Conservation (phyloP, 106 monocot genomes). For the Chionographis japonica region DNA sequence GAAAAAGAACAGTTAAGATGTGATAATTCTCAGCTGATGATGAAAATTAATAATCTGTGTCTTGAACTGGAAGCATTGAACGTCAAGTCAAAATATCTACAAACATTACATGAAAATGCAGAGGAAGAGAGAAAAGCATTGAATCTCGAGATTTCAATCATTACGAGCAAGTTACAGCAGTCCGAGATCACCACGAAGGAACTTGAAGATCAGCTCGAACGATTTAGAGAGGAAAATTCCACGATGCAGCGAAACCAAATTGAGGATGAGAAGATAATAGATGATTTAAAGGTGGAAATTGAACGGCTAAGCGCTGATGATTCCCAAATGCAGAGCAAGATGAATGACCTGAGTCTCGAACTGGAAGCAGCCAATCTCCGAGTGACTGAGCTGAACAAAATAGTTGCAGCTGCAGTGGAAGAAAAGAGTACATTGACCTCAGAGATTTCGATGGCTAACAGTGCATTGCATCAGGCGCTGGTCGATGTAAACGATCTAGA, state of each 20-base stretch:
- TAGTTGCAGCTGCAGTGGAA: conserved; percentile 12
- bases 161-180: conserved; percentile 16
- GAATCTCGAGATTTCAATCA: conserved; percentile 10
- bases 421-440: conserved; percentile 19
- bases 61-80: conserved; percentile 15
- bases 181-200: conserved; percentile 12
- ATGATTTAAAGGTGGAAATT: conserved; percentile 21
- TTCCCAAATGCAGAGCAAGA: conserved; percentile 11
- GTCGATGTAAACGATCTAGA: conserved; percentile 10
- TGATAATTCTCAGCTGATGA: conserved; percentile 19
- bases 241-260: conserved; percentile 14
- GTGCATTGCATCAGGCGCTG: conserved; percentile 12
- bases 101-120: conserved; percentile 6
- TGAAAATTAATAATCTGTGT: conserved; percentile 15
- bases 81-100: conserved; percentile 7
- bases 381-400: conserved; percentile 13
- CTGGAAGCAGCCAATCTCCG: conserved; percentile 14
- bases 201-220: conserved; percentile 14
- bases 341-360: conserved; percentile 23
- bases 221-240: conserved; percentile 25
- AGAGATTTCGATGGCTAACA: background rate
- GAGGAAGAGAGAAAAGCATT: conserved; percentile 31
- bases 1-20: conserved; percentile 31
- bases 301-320: conserved; percentile 4
- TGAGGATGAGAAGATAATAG: conserved; percentile 23